Evolutionary conservation across 192 early-diverging fungal species (phyloP).

Genomic region (Podila horticola): DNA sequence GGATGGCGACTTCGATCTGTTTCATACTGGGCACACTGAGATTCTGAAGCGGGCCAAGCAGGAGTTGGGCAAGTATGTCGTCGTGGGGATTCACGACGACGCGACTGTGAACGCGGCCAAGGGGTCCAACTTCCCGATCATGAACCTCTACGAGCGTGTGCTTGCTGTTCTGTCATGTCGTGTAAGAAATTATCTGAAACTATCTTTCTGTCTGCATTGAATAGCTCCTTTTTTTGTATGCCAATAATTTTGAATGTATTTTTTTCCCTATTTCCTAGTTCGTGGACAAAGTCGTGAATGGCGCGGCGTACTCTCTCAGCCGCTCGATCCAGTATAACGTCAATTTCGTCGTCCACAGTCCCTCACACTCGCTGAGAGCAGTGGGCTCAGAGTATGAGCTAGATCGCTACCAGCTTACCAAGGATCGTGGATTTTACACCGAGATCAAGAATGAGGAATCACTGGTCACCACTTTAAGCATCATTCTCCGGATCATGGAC

Average conservation of each 20-base stretch:
- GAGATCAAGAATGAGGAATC: constrained; percentile 76
- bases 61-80: constrained; percentile 82
- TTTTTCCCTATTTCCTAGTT: constrained; percentile 54
- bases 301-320: constrained; percentile 82
- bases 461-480: constrained; percentile 81
- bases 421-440: constrained; percentile 77
- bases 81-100: constrained; percentile 94
- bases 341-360: constrained; percentile 57
- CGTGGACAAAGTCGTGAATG: constrained; percentile 91
- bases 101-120: constrained; percentile 82
- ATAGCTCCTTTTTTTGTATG: background rate
- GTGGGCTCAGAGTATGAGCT: constrained; percentile 56
- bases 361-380: too few species aligned
- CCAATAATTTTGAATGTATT: background rate
- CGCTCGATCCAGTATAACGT: constrained; percentile 78
- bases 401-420: constrained; percentile 88
- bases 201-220: background rate
- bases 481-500: constrained; percentile 85
- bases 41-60: constrained; percentile 82
- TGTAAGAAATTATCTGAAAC: constrained; percentile 52
- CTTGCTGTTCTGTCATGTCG: constrained; percentile 87
- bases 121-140: constrained; percentile 84
- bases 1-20: constrained; percentile 92
- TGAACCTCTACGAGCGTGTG: constrained; percentile 93
- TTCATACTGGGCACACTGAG: constrained; percentile 91